Conservation (phyloP, 768 basidiomycete genomes). For the Hebeloma cylindrosporum region DNA sequence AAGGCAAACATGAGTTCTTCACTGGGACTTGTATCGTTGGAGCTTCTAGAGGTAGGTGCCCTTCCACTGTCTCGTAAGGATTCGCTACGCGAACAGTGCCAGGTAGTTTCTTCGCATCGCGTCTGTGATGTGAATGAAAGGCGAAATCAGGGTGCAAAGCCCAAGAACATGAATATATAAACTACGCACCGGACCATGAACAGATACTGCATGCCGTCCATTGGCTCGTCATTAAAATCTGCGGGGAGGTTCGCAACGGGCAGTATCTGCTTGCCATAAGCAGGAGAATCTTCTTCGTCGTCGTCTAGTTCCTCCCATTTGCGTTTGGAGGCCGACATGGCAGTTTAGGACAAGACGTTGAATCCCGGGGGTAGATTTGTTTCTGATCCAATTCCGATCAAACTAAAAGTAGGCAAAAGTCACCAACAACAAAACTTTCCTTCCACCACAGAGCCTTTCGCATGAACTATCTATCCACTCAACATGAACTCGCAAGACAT, state of each 20-base stretch:
- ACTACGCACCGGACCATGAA: conserved; percentile 75
- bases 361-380: conserved; percentile 2
- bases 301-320: conserved; percentile 51
- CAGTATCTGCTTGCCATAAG: conserved; percentile 68
- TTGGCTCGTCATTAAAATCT: conserved; percentile 62
- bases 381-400: conserved; percentile 9
- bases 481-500: conserved; percentile 26
- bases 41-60: conserved; percentile 15
- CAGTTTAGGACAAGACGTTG: neutral
- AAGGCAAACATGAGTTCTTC: conserved; percentile 49
- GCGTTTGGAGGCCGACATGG: conserved; percentile 47
- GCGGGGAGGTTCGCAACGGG: conserved; percentile 81
- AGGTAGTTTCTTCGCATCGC: conserved; percentile 68
- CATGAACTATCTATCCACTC: neutral
- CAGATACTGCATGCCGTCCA: conserved; percentile 77
- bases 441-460: neutral
- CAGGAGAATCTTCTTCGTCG: conserved; percentile 60
- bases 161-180: too few relatives aligned
- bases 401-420: neutral
- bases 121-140: conserved; percentile 39
- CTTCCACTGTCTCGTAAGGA: conserved; percentile 55
- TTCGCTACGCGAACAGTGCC: conserved; percentile 63
- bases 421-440: conserved; percentile 2
- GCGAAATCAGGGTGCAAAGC: neutral
- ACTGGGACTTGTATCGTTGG: conserved; percentile 12